Conservation (phyloP, 208 protist genomes). For the Leishmania braziliensis region DNA sequence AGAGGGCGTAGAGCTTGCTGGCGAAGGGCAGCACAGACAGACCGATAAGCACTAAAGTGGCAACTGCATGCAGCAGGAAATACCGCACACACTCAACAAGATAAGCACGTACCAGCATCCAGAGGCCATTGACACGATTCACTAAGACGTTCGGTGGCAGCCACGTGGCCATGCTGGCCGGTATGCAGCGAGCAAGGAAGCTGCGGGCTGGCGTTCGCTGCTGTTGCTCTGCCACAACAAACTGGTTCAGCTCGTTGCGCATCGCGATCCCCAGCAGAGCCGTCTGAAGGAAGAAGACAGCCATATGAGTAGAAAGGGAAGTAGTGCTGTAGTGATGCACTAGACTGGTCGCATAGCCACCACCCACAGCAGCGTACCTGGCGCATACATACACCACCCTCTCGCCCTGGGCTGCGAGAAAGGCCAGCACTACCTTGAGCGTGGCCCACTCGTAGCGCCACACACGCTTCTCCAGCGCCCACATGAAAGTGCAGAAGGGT, state of each 20-base stretch:
- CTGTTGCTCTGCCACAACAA: slow-evolving; percentile 25
- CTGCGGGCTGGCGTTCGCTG: slow-evolving; percentile 1
- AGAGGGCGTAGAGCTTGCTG: slow-evolving; percentile 62
- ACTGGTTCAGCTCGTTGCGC: slow-evolving; percentile 63
- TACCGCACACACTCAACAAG: slow-evolving; percentile 51
- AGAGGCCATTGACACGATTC: slow-evolving; percentile 33
- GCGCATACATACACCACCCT: slow-evolving; percentile 2
- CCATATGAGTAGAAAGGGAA: slow-evolving; percentile 67
- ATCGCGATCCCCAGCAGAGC: slow-evolving; percentile 61
- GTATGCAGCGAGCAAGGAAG: slow-evolving; percentile 14
- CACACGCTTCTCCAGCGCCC: slow-evolving; percentile 26
- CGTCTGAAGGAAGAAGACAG: slow-evolving; percentile 65
- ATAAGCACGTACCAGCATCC: slow-evolving; percentile 55
- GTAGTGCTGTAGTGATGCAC: slow-evolving; percentile 52
- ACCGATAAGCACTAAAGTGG: slow-evolving; percentile 56
- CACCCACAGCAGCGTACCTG: not conserved
- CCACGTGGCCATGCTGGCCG: slow-evolving; percentile 7
- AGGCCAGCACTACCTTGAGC: slow-evolving; percentile 9
- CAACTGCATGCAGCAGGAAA: slow-evolving; percentile 49
- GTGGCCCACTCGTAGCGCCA: slow-evolving; percentile 37
- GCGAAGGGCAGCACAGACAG: slow-evolving; percentile 73
- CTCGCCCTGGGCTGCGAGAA: not conserved
- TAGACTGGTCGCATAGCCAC: not conserved
- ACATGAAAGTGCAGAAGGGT: slow-evolving; percentile 7
- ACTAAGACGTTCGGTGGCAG: slow-evolving; percentile 34